phyloP scores from a whole-genome alignment of 2,329 filamentous ascomycete species.

The Albifimbria verrucaria region DNA sequence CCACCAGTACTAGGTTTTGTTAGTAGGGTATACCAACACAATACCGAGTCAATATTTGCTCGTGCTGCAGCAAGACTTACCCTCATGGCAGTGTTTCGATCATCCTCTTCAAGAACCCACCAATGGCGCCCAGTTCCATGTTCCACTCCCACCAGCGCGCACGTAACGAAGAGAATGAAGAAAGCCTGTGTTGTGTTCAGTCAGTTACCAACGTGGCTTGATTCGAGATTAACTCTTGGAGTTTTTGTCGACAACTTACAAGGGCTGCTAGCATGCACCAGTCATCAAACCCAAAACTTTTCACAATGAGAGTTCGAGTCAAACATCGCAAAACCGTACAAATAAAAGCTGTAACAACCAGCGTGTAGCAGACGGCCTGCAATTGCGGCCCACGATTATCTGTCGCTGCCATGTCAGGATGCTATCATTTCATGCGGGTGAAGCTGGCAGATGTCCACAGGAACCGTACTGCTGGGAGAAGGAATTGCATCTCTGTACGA shows the following conservation, averaged over 20 bases:
- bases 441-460: no score
- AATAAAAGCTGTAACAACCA: constrained; percentile 22
- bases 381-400: constrained; percentile 31
- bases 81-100: constrained; percentile 29
- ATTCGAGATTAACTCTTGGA: not conserved
- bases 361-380: constrained; percentile 26
- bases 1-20: constrained; percentile 29
- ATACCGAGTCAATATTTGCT: no score
- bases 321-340: constrained; percentile 28
- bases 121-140: constrained; percentile 39
- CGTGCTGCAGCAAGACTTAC: no score
- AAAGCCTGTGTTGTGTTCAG: constrained; percentile 18
- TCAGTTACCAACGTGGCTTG: not conserved
- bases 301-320: constrained; percentile 30
- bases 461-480: no score
- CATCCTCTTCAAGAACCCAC: constrained; percentile 20
- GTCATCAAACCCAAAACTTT: constrained; percentile 36
- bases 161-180: constrained; percentile 34
- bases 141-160: constrained; percentile 30
- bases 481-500: no score
- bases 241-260: constrained; percentile 20
- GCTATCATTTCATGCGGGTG: no score
- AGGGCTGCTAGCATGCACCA: constrained; percentile 34
- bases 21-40: no score
- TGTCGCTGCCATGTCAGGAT: no score